Conservation (phyloP, 1,284 basidiomycete species). For the Takashimella tepidaria region DNA sequence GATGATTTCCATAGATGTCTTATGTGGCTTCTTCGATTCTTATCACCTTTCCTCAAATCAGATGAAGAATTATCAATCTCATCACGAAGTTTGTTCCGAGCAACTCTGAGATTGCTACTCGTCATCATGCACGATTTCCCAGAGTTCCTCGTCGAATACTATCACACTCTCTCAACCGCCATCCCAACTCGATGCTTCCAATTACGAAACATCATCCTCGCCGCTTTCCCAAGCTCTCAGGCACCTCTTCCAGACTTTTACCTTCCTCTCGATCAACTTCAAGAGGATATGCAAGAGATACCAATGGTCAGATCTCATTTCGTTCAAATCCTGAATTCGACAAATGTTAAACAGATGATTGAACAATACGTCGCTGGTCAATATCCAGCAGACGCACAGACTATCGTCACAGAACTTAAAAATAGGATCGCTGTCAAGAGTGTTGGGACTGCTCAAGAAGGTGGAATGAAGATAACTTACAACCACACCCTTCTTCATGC, state of each 20-base stretch:
- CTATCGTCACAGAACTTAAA: constrained; percentile 69
- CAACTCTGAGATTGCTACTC: constrained; percentile 83
- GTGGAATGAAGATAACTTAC: constrained; percentile 61
- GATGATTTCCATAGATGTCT: constrained; percentile 91
- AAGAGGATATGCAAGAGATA: constrained; percentile 82
- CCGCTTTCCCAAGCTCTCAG: constrained; percentile 86
- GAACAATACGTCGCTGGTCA: constrained; percentile 73
- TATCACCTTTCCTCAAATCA: constrained; percentile 77
- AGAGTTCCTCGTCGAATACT: constrained; percentile 94
- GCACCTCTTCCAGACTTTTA: constrained; percentile 68
- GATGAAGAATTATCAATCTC: constrained; percentile 72
- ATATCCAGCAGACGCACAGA: constrained; percentile 54
- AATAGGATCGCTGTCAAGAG: constrained; percentile 63
- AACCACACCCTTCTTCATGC: constrained; percentile 85
- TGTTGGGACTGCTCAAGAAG: constrained; percentile 48
- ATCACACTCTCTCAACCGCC: constrained; percentile 88
- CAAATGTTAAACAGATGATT: constrained; percentile 69
- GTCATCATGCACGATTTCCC: constrained; percentile 98
- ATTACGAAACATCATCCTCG: constrained; percentile 91
- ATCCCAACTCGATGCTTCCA: constrained; percentile 93
- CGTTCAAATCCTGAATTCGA: constrained; percentile 67
- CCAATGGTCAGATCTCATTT: constrained; percentile 90
- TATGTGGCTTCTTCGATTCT: constrained; percentile 87
- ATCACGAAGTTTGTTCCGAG: constrained; percentile 85
- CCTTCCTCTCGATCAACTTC: constrained; percentile 53